phyloP scores from a whole-genome alignment of 2,329 filamentous ascomycete genomes.

The Monosporascus ibericus region DNA sequence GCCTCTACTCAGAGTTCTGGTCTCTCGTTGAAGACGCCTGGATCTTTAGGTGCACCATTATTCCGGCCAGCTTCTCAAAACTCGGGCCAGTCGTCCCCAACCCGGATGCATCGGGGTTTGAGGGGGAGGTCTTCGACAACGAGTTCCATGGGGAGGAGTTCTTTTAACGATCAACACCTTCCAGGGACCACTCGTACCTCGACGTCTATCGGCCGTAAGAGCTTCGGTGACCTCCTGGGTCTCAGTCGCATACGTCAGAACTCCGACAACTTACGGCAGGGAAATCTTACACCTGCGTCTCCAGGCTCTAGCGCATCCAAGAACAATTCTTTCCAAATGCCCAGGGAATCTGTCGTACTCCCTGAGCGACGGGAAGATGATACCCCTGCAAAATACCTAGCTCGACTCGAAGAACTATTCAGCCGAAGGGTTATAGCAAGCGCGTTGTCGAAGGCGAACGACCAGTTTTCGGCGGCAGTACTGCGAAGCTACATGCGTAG shows the following conservation, averaged over 20 bases:
- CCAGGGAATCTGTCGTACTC: conserved; percentile 63
- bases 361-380: conserved; percentile 83
- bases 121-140: conserved; percentile 84
- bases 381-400: conserved; percentile 82
- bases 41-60: conserved; percentile 44
- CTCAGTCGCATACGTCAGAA: conserved; percentile 75
- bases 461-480: conserved; percentile 76
- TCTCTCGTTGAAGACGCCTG: conserved; percentile 25
- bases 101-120: conserved; percentile 51
- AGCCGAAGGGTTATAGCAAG: conserved; percentile 79
- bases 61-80: conserved; percentile 43
- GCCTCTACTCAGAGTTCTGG: conserved; percentile 27
- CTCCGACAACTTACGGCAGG: conserved; percentile 66
- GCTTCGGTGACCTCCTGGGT: conserved; percentile 83
- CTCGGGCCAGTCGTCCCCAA: conserved; percentile 63
- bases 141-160: conserved; percentile 71
- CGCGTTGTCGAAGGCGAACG: conserved; percentile 77
- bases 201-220: conserved; percentile 85
- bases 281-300: conserved; percentile 61
- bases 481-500: conserved; percentile 91
- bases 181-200: conserved; percentile 69
- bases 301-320: conserved; percentile 69
- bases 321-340: conserved; percentile 74
- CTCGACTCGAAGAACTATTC: conserved; percentile 73
- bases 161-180: conserved; percentile 62